Evolutionary conservation across 495 filamentous ascomycete species (phyloP), one percentile per base, ranked within the genome.

Genomic region (Penicillium argentinense): DNA sequence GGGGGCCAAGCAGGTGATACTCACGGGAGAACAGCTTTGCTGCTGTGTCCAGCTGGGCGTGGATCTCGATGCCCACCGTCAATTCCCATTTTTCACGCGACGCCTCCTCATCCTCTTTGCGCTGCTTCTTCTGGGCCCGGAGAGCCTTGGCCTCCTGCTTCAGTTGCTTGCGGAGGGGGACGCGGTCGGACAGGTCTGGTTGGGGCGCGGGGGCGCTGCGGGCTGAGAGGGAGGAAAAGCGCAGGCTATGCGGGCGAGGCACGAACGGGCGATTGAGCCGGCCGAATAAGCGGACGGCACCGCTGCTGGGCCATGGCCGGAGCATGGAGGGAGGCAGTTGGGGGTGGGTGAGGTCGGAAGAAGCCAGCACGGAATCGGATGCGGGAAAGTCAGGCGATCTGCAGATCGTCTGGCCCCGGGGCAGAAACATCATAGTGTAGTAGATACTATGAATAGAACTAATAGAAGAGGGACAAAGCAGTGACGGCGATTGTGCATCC

Each of bases 61-160:
- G 95, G 56, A 99, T 91, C 69, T 99, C 93, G 56, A 99, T 87
- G 34, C 93, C 93, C 11, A 96, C 89, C 0, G 92, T 96, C 57
- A 97, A 73, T 53, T 93, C 86, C 92, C 91, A 98, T 47, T 71
- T 68, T 27, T 70, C 60, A 24, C 61, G 54, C 9, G 59, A 66
- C 8, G 62, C 64, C 41, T 66, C 67, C 21, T 69, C 69, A n/a
- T 53, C 57, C 40, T 67, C 62, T 47, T 69, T 69, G 33, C 58
- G 62, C 21, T 64, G 54, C 24, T 54, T 63, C 41, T 73, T 72
- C 26, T 60, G 64, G 7, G 57, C 54, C 39, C 64, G 71, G 29
- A 69, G 54, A 23, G 64, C 57, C 56, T 83, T 89, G 4, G 82
- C 81, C 47, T 84, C 80, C 42, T 88, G 84, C 56, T 89, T 89